Evolutionary conservation across 805 yeast genomes (phyloP).

Genomic region (Barnettozyma sucrosica): DNA sequence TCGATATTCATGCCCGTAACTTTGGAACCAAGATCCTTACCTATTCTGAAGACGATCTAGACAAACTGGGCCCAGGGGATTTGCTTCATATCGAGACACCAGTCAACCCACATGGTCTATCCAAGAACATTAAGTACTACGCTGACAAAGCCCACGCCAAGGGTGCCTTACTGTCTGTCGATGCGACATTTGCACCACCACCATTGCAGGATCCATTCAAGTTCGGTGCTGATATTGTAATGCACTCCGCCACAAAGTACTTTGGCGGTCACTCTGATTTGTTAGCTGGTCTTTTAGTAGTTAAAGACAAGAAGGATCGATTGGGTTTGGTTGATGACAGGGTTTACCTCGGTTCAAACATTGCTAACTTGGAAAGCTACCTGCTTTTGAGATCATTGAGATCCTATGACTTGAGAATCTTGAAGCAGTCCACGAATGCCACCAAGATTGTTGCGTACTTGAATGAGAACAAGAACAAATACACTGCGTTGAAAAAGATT

Average conservation of each 20-base stretch:
- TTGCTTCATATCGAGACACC: slow-evolving; percentile 84
- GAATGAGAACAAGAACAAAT: slow-evolving; percentile 40
- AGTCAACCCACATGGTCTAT: slow-evolving; percentile 74
- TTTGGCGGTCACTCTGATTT: slow-evolving; percentile 95
- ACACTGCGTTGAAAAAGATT: slow-evolving; percentile 45
- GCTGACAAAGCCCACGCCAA: slow-evolving; percentile 68
- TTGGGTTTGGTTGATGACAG: slow-evolving; percentile 54
- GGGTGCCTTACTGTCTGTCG: slow-evolving; percentile 71
- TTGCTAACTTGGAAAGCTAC: slow-evolving; percentile 72
- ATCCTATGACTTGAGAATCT: slow-evolving; percentile 69
- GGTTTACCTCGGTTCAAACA: slow-evolving; percentile 67
- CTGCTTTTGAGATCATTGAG: slow-evolving; percentile 73
- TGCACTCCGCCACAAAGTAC: slow-evolving; percentile 92
- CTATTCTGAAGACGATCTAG: slow-evolving; percentile 44
- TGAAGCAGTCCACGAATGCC: slow-evolving; percentile 60
- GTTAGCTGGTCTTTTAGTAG: slow-evolving; percentile 72
- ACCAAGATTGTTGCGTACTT: slow-evolving; percentile 55
- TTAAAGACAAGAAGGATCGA: slow-evolving; percentile 47
- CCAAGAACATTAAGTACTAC: slow-evolving; percentile 54
- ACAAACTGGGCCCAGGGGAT: slow-evolving; percentile 51
- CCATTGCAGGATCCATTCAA: slow-evolving; percentile 78
- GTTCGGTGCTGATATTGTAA: slow-evolving; percentile 80
- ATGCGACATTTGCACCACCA: slow-evolving; percentile 92
- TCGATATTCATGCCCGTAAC: slow-evolving; percentile 55
- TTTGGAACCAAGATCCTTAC: slow-evolving; percentile 47